Conservation (phyloP, 2,329 filamentous ascomycete species). For the Pleoardoris graminearum region DNA sequence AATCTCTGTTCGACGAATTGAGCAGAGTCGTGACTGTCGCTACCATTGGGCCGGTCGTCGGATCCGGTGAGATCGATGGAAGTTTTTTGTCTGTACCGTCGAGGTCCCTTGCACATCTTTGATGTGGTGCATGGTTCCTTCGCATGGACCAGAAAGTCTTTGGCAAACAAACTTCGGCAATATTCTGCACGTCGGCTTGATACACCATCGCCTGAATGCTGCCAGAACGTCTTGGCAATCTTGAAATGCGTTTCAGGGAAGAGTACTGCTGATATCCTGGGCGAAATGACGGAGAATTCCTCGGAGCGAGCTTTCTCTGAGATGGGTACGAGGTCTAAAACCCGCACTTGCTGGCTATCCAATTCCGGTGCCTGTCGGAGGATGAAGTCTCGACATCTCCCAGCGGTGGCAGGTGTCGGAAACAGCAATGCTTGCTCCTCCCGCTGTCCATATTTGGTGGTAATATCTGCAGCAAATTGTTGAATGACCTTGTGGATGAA, state of each 20-base stretch:
- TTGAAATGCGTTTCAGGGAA: constrained; percentile 69
- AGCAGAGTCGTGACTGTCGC: constrained; percentile 67
- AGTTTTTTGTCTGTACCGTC: constrained; percentile 71
- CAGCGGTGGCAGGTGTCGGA: constrained; percentile 70
- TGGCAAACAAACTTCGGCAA: constrained; percentile 73
- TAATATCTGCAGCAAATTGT: constrained; percentile 70
- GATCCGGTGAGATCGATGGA: constrained; percentile 51
- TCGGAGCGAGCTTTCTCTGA: constrained; percentile 56
- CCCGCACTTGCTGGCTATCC: constrained; percentile 53
- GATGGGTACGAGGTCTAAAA: constrained; percentile 67
- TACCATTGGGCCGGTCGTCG: constrained; percentile 19
- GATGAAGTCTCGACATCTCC: constrained; percentile 75
- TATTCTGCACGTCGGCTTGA: constrained; percentile 92
- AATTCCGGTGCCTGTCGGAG: constrained; percentile 60
- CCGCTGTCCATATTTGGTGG: constrained; percentile 63
- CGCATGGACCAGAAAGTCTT: constrained; percentile 65
- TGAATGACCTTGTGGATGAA: constrained; percentile 86
- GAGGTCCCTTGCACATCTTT: constrained; percentile 68
- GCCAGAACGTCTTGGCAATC: constrained; percentile 93
- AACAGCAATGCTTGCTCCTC: constrained; percentile 79
- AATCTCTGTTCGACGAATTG: constrained; percentile 93
- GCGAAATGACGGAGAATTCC: constrained; percentile 49
- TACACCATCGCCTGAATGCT: constrained; percentile 90
- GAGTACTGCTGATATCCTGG: constrained; percentile 61
- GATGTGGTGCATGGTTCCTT: constrained; percentile 43